phyloP scores from a whole-genome alignment of 495 filamentous ascomycete species.

The Hypoxylon crocopeplum region DNA sequence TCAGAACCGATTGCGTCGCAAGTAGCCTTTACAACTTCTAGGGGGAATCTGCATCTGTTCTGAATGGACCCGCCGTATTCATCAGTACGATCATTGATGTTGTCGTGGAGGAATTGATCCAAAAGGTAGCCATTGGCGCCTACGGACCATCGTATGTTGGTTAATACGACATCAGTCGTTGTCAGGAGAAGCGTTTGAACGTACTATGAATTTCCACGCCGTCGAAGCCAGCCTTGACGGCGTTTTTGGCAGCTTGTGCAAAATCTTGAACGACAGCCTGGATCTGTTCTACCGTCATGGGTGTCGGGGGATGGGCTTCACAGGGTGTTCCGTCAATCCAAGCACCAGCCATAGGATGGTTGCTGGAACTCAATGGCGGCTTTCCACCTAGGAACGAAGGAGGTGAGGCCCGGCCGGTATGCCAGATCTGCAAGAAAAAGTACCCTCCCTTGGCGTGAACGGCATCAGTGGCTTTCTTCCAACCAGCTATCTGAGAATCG shows the following conservation, averaged over 20 bases:
- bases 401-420: constrained; percentile 62
- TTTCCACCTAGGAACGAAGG: constrained; percentile 47
- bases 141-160: constrained; percentile 51
- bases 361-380: constrained; percentile 45
- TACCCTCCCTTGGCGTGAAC: constrained; percentile 68
- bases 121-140: constrained; percentile 70
- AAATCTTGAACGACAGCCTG: constrained; percentile 57
- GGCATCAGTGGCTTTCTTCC: constrained; percentile 65
- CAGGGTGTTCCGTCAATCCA: constrained; percentile 42
- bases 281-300: constrained; percentile 63
- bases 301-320: constrained; percentile 54
- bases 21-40: constrained; percentile 64
- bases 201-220: constrained; percentile 74
- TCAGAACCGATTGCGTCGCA: constrained; percentile 64
- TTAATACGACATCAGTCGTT: constrained; percentile 60
- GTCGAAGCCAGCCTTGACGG: constrained; percentile 71
- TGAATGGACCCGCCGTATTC: constrained; percentile 66
- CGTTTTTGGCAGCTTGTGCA: constrained; percentile 63
- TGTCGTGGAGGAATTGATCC: constrained; percentile 69
- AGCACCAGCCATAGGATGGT: constrained; percentile 23
- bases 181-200: constrained; percentile 68
- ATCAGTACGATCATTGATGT: constrained; percentile 64
- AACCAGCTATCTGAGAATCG: constrained; percentile 62
- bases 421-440: constrained; percentile 72
- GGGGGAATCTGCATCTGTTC: constrained; percentile 62